A percentile compares a stretch with the other conserved stretches of the same genome.
phyloP scores from a whole-genome alignment of 495 filamentous ascomycete genomes.

The Tuber magnatum region DNA sequence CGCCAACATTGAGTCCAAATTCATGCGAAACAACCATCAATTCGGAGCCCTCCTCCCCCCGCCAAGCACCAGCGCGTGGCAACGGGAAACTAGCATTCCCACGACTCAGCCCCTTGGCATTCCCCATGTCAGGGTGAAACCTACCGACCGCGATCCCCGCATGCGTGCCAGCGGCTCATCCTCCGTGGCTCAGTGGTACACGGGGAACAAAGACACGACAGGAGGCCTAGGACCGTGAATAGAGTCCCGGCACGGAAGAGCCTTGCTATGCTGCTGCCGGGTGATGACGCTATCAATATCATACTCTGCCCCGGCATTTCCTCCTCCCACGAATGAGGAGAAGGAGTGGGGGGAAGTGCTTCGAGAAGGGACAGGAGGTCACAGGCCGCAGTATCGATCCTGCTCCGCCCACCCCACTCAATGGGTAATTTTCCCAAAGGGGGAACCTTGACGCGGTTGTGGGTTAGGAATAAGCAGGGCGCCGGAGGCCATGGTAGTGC shows the following conservation, averaged over 20 bases:
- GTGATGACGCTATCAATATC: slow-evolving; percentile 16
- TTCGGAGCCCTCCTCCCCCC: too few relatives aligned
- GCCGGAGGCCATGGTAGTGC: slow-evolving; percentile 5
- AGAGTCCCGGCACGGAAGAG: slow-evolving; percentile 4
- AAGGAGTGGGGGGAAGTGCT: slow-evolving; percentile 1
- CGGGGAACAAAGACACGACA: slow-evolving; percentile 15
- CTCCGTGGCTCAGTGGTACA: neutral
- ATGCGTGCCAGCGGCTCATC: slow-evolving; percentile 17
- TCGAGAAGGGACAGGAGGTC: slow-evolving; percentile 13
- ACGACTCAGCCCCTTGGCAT: slow-evolving; percentile 14
- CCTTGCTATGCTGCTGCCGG: slow-evolving; percentile 22
- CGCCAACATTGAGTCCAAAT: neutral
- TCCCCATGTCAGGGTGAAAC: slow-evolving; percentile 19
- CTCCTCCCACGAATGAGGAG: neutral
- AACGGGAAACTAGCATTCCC: slow-evolving; percentile 11
- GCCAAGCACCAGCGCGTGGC: neutral
- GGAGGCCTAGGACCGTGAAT: neutral
- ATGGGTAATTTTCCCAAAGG: slow-evolving; percentile 12
- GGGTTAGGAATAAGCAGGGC: slow-evolving; percentile 23
- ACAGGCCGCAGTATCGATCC: slow-evolving; percentile 14
- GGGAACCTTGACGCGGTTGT: slow-evolving; percentile 22
- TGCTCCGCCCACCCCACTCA: neutral
- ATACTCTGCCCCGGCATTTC: neutral
- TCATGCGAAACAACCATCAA: too few relatives aligned
- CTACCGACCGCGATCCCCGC: neutral